These are phyloP conservation scores for Aspergillus latus DNA, from an alignment of 2,329 filamentous ascomycete genomes.

Conservation along the genomic window DNA sequence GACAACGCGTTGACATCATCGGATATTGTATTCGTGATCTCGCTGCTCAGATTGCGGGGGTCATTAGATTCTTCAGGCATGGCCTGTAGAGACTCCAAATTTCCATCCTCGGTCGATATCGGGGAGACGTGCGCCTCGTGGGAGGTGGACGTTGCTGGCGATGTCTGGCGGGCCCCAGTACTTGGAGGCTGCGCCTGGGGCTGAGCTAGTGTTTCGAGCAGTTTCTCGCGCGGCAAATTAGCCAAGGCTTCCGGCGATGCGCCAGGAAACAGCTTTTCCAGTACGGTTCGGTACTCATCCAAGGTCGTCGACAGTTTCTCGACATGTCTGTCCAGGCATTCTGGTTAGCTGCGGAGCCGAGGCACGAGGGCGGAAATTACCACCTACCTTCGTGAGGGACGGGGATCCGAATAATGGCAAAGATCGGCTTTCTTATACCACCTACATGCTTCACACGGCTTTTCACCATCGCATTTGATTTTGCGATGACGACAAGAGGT, in stretches of 20 bases:
- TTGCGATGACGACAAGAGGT: slow-evolving; percentile 77
- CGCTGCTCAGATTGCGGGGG: slow-evolving; percentile 49
- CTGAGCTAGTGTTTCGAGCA: slow-evolving; percentile 45
- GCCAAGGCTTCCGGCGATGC: slow-evolving; percentile 53
- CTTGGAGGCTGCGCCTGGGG: slow-evolving; percentile 42
- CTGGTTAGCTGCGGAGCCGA: slow-evolving; percentile 15
- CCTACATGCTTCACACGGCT: slow-evolving; percentile 78
- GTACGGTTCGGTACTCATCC: slow-evolving; percentile 64
- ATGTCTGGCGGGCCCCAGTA: slow-evolving; percentile 29
- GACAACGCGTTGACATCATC: slow-evolving; percentile 72
- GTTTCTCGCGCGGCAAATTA: slow-evolving; percentile 58
- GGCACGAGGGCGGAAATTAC: neutral
- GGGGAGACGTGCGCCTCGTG: slow-evolving; percentile 43
- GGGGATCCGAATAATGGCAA: slow-evolving; percentile 79
- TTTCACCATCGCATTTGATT: slow-evolving; percentile 78
- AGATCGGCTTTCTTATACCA: slow-evolving; percentile 77
- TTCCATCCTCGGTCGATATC: slow-evolving; percentile 51
- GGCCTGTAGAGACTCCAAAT: slow-evolving; percentile 64
- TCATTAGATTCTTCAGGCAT: slow-evolving; percentile 64
- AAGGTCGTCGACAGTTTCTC: slow-evolving; percentile 64
- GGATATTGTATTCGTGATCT: slow-evolving; percentile 62
- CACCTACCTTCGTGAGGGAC: slow-evolving; percentile 69
- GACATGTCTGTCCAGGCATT: slow-evolving; percentile 31
- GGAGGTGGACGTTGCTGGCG: slow-evolving; percentile 51
- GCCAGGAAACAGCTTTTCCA: slow-evolving; percentile 64